Evolutionary conservation across 1,284 basidiomycete genomes (phyloP), one percentile per base, ranked within the genome.

Genomic region (Naganishia cerealis): DNA sequence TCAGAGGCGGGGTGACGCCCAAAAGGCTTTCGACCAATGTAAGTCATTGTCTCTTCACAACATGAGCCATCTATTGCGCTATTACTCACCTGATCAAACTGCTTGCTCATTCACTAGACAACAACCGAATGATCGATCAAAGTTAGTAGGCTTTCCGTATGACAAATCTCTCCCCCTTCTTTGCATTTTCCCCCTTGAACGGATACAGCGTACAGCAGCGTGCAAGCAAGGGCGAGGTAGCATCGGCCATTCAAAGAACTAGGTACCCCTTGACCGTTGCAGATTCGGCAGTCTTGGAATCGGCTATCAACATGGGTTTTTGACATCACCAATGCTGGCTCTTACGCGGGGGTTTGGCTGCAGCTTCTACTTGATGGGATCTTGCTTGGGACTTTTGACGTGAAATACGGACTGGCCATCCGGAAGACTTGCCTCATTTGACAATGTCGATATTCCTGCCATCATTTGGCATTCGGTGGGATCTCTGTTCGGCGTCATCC

Each of bases 81-180:
- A 36, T 13, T 21, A n/a, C 43, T 67, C 18, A 53, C 10, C 46
- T 42, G 4, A 6, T 26, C 39, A 29, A 10, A 40, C 72, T 75
- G 40, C 67, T 40, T 10, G 29, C 0, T 36, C 52, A 2, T 12
- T 29, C 40, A 12, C 13, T 40, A 81, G 80, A 98, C 86, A 93
- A 99, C 87, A 93, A 94, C 84, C 90, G 95, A 80, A 89, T 99
- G 84, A 95, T 99, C 86, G 95, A 99, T 88, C 92, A 94, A 85
- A 96, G 94, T 98, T 90, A 94, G 94, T 96, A 88, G 55, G 57
- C 67, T 70, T 70, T 67, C 83, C 83, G 84, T 80, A 80, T 80
- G 75, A 78, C 65, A 57, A 52, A 15, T 78, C 73, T 77, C 71
- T 75, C 26, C 57, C 21, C 43, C 57, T 38, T 46, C 43, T 42